Percentiles rank a stretch among this genome's conserved stretches.
phyloP scores from a whole-genome alignment of 768 basidiomycete genomes.

The Favolaschia claudopus region DNA sequence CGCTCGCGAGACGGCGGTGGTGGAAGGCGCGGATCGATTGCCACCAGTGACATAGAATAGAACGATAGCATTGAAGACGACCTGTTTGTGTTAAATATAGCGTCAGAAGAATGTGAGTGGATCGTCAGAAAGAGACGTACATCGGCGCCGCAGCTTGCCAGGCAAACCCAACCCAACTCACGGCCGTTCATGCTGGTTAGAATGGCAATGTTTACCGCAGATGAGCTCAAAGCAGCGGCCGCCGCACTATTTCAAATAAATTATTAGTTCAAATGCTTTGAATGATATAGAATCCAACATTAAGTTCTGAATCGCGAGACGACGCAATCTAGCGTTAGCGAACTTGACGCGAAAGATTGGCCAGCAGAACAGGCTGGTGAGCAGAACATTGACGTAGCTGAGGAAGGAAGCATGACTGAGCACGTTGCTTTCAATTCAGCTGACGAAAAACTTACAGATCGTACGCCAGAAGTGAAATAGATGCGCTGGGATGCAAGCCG shows the following conservation, averaged over 20 bases:
- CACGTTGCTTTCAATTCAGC: neutral
- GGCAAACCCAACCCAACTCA: conserved; percentile 57
- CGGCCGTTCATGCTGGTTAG: conserved; percentile 53
- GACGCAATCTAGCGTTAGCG: conserved; percentile 41
- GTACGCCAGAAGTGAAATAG: conserved; percentile 53
- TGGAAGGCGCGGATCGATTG: too few species aligned
- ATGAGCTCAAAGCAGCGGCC: conserved; percentile 54
- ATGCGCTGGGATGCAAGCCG: conserved; percentile 51
- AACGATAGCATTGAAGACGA: conserved; percentile 54
- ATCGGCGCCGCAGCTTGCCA: conserved; percentile 45
- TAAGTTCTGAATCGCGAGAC: conserved; percentile 51
- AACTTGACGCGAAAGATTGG: conserved; percentile 48
- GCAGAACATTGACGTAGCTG: conserved; percentile 43
- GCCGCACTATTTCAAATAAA: too few species aligned
- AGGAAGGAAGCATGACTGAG: neutral
- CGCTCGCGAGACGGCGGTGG: neutral
- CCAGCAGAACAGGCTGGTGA: conserved; percentile 55
- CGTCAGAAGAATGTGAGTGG: neutral
- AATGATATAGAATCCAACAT: conserved; percentile 38
- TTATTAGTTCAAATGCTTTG: too few species aligned
- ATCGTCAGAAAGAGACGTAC: conserved; percentile 29
- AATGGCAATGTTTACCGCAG: conserved; percentile 54
- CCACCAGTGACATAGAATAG: conserved; percentile 56
- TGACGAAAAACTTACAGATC: conserved; percentile 50
- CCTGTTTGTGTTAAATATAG: conserved; percentile 33